Percentiles rank a stretch among this genome's conserved stretches.
Evolutionary conservation across 225 moss, liverwort and hornwort species (phyloP).

Genomic region (Rhytidiadelphus loreus): DNA sequence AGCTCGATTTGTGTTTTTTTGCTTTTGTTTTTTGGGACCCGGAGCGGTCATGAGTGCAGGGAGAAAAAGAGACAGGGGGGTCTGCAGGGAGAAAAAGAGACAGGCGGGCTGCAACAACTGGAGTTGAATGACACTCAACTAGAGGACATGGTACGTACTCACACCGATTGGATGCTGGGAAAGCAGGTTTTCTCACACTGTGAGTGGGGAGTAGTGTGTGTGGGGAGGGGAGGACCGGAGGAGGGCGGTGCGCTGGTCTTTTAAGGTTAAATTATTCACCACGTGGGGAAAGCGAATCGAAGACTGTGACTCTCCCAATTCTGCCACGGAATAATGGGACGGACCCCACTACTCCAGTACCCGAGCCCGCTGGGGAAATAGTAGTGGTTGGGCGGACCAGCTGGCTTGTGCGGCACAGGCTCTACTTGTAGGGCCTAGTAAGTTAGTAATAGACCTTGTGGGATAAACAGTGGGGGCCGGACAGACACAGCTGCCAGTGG

Average conservation of each 20-base stretch:
- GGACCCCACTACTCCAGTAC: neutral
- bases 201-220: neutral
- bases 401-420: neutral
- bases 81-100: neutral
- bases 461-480: neutral
- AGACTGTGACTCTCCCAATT: neutral
- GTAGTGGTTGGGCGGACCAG: neutral
- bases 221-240: too few relatives aligned
- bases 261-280: neutral
- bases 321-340: neutral
- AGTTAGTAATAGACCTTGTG: constrained; percentile 3
- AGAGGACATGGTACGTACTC: neutral
- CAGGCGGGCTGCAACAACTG: neutral
- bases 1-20: neutral
- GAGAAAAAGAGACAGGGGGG: neutral
- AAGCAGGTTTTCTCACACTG: neutral
- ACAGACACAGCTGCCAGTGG: neutral
- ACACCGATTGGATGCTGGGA: neutral
- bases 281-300: constrained; percentile 8
- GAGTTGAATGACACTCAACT: neutral
- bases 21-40: neutral
- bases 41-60: neutral
- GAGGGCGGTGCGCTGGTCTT: neutral
- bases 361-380: neutral
- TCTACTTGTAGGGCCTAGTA: neutral